Evolutionary conservation across 2,329 filamentous ascomycete genomes (phyloP), one percentile per base, ranked within the genome.

Genomic region (Podosphaera leucotricha): DNA sequence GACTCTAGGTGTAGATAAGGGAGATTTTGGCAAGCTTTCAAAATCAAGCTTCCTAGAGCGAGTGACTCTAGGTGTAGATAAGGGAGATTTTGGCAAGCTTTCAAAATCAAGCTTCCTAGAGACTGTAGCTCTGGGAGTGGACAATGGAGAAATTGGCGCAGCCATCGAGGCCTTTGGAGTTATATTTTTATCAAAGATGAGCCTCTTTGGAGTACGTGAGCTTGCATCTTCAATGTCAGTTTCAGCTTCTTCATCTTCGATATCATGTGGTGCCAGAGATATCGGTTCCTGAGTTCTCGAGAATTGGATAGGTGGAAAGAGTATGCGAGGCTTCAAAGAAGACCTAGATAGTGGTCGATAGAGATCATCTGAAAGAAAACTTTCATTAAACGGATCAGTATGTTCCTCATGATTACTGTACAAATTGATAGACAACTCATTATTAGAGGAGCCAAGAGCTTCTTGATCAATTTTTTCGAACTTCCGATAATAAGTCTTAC

Each of bases 401-500:
- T 61, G 59, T 40, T 55, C 51, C 26, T 62, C 59, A 13, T 57
- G 54, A 15, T 50, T 52, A 24, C 4, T 24, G 4, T 24, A 5
- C 22, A 24, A 24, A 5, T 24, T 24, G 22, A 24, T 24, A 24
- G 22, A 24, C 8, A 8, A 5, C 22, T 24, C 22, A 8, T 62
- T 61, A 39, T 38, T 43, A 24, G 50, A 46, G 18, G 40, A 44
- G 10, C 46, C 44, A 37, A 44, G 24, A 20, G 20, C 44, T 38
- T 46, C 44, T 30, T 46, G 26, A 21, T 20, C 44, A 33, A 43
- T 41, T 15, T 59, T 55, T 2, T 49, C 54, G 10, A 57, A 59
- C 55, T 76, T 79, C 59, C 76, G 75, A 63, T 83, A 84, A 46
- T 82, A 66, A 57, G 75, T 82, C 65, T 80, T 83, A 57, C 82